These are phyloP conservation scores for Corylus avellana DNA, from an alignment of 306 rosid species.

Conservation along the genomic window DNA sequence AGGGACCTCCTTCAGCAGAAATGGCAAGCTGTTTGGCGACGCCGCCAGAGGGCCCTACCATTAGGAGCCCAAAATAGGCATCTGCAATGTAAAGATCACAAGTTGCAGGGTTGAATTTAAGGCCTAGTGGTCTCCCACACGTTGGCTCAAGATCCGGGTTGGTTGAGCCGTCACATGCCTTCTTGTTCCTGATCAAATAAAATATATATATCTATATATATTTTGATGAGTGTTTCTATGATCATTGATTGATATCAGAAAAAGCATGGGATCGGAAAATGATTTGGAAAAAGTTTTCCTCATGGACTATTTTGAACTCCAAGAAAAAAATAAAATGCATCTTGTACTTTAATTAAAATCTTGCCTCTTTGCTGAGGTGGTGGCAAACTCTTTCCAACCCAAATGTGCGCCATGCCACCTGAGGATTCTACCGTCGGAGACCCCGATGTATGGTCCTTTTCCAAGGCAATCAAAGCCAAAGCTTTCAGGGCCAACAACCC, in stretches of 20 bases:
- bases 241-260: background rate
- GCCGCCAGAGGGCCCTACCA: constrained; percentile 44
- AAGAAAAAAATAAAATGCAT: no score
- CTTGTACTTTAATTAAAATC: background rate
- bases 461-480: constrained; percentile 63
- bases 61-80: constrained; percentile 58
- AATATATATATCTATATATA: background rate
- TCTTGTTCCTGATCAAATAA: constrained; percentile 33
- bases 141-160: constrained; percentile 28
- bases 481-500: constrained; percentile 55
- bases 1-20: constrained; percentile 47
- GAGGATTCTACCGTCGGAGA: constrained; percentile 62
- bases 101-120: constrained; percentile 24
- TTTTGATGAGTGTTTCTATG: no score
- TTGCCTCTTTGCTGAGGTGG: constrained; percentile 50
- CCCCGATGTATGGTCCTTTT: constrained; percentile 55
- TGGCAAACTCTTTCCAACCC: constrained; percentile 51
- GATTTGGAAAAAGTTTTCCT: background rate
- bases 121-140: constrained; percentile 38
- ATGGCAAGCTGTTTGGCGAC: constrained; percentile 37
- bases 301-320: no score
- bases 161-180: constrained; percentile 44
- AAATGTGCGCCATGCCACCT: constrained; percentile 38
- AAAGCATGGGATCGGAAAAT: background rate
- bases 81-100: constrained; percentile 48